Base-by-base conservation (phyloP, 192 early-diverging fungal genomes). In the Podila horticola region DNA sequence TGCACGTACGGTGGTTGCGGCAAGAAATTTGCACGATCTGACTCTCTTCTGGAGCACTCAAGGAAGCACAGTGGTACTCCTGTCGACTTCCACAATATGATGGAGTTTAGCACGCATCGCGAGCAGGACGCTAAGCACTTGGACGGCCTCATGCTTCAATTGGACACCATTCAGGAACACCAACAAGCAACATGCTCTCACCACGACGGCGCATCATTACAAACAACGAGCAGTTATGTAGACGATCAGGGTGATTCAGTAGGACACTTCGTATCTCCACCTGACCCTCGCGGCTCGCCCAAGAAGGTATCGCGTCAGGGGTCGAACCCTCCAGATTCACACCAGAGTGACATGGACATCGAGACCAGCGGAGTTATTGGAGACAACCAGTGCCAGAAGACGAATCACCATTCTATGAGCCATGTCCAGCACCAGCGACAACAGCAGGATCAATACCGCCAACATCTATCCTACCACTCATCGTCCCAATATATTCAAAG, bases 21-120 rank as follows among this genome's bases (percentile, higher is more conserved):
- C 41, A 93, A 92, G 75, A 83, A 74, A 28, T 94, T 94, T 84
- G 90, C 91, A 33, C 88, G 92, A 29, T 89, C 88, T 48, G 93
- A 93, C 74, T 90, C 89, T 17, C 81, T 94, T 19, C 84, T 86
- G 50, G 86, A 89, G 55, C 93, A 94, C 45, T 65, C 82, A 9
- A 79, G 87, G 58, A 88, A 85, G 19, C 90, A 90, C 52, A 60
- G 36, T 11, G 67, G 67, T n/a, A 60, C 67, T 15, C 57, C 67
- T 3, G 57, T 55, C 8, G 67, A 69, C 34, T 69, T 59, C 24
- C 55, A 34, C 24, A 58, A 59, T 57, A 69, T 60, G 67, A 22
- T 69, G 4, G 67, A 69, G 38, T n/a, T 69, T 17, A 69, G 57
- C 57, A 38, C 67, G 2, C 52, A 69, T 26, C 34, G 67, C 8